Evolutionary conservation across 768 basidiomycete genomes (phyloP), one percentile per base, ranked within the genome.

Genomic region (Pleurotus cornucopiae): DNA sequence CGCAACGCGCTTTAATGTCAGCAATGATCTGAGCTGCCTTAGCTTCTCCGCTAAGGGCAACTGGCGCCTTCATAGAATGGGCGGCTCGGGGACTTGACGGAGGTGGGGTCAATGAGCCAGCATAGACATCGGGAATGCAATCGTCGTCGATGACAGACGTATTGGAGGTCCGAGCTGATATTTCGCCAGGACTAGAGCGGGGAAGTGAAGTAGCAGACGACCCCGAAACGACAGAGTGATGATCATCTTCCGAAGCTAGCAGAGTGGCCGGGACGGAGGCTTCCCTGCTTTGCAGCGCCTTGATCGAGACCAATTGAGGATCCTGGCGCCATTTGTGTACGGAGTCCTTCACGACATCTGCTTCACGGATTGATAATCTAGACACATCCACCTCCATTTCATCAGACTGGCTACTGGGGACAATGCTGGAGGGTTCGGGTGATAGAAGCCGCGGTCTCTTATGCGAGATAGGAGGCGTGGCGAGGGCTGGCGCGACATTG

Each of bases 371-470:
- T 21, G 65, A 38, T 40, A 60, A 61, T n/a, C 30, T 38, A 37
- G 71, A 71, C 6, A 73, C 53, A 44, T 65, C 66, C 47, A 86
- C 69, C 60, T 88, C 85, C 46, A 76, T 71, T 64, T 87, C 87
- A 59, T 86, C 83, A 47, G 84, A 85, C 65, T 86, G 82, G 60
- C 86, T 88, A 46, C 83, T 86, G 18, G 81, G 83, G 6, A 87
- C 72, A 16, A 81, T 64, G 55, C 57, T 60, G 26, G 57, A 46
- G 46, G 55, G 56, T 25, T 64, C 61, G 5, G 75, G 70, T 20
- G 73, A 62, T 1, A 71, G 71, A 23, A 73, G 53, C 16, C 75
- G 77, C 7, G 66, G 66, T 47, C 71, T 78, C 66, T 76, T 80
- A 53, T 60, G 67, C 44, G 57, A 39, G 11, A 53, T 37, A 55